These are phyloP conservation scores for Xylaria sp. DNA, from an alignment of 495 filamentous ascomycete genomes.

Conservation along the genomic window DNA sequence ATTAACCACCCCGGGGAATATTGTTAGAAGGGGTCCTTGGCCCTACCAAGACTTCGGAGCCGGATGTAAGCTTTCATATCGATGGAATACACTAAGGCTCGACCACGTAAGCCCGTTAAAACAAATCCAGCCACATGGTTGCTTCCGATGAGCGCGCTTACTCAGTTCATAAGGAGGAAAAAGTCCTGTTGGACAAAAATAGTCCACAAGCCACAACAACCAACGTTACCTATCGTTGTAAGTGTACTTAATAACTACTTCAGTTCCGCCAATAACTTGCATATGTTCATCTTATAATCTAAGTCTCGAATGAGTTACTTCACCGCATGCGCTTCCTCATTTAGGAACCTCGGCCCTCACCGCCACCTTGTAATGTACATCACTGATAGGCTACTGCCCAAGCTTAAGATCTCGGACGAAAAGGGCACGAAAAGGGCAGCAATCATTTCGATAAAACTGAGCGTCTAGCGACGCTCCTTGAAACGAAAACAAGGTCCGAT, in stretches of 20 bases:
- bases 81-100: background rate
- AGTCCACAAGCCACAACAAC: background rate
- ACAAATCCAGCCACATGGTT: background rate
- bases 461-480: background rate
- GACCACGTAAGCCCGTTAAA: background rate
- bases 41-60: constrained; percentile 13
- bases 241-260: background rate
- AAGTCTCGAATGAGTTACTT: too few species aligned
- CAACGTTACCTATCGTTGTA: background rate
- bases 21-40: constrained; percentile 23
- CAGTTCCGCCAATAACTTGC: background rate
- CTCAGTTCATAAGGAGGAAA: background rate
- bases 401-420: background rate
- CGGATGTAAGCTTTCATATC: constrained; percentile 1
- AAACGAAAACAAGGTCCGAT: background rate
- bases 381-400: background rate
- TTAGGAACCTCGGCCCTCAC: background rate
- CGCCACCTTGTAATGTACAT: background rate
- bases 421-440: background rate
- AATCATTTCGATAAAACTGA: background rate
- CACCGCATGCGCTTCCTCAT: background rate
- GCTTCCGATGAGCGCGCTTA: background rate
- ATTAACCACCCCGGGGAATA: background rate
- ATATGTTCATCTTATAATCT: background rate
- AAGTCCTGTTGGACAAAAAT: background rate